Conservation (phyloP, 257 asterid genomes). For the Solanum bulbocastanum region DNA sequence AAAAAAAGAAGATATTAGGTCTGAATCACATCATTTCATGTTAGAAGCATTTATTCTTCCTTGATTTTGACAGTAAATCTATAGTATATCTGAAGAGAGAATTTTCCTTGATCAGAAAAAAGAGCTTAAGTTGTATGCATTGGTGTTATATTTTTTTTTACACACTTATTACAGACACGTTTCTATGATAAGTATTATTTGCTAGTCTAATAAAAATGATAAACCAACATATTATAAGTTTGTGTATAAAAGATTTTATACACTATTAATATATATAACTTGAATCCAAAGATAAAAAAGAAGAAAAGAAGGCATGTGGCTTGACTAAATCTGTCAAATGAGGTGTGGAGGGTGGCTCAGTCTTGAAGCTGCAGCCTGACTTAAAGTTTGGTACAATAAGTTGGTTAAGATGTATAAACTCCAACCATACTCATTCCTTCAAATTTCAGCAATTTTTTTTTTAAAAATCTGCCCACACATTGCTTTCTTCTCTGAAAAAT, state of each 20-base stretch:
- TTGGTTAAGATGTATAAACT: conserved; percentile 41
- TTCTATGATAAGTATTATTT: neutral
- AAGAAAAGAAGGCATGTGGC: neutral
- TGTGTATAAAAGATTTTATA: neutral
- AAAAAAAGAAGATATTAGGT: neutral
- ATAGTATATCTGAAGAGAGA: neutral
- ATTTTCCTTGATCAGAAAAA: neutral
- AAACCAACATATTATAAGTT: neutral
- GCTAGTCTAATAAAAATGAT: neutral
- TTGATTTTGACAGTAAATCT: neutral
- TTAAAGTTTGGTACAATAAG: conserved; percentile 24
- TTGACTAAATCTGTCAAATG: neutral
- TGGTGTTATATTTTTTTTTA: neutral
- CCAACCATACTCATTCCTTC: conserved; percentile 71
- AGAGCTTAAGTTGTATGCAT: neutral
- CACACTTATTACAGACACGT: neutral
- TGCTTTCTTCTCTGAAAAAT: neutral
- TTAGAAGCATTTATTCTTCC: neutral
- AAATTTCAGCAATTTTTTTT: conserved; percentile 55
- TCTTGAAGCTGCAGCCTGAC: conserved; percentile 1
- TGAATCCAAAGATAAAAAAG: neutral
- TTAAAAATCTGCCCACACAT: conserved; percentile 7
- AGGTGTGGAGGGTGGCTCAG: conserved; percentile 1
- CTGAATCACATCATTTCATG: neutral
- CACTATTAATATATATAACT: neutral